phyloP scores from a whole-genome alignment of 108 stramenopile species.

The Nitzschia putrida region DNA sequence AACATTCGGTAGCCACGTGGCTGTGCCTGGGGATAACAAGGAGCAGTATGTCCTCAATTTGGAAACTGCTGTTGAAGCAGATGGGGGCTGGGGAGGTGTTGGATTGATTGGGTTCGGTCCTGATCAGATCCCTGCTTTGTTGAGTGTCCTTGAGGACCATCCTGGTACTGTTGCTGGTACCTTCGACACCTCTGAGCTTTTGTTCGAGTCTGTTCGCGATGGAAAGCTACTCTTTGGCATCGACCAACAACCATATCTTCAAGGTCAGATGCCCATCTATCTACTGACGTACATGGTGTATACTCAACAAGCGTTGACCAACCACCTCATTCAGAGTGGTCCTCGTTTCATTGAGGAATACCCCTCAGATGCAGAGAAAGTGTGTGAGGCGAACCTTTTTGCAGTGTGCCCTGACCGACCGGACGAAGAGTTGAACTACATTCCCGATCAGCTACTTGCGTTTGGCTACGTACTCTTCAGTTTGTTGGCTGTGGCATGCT shows the following conservation, averaged over 20 bases:
- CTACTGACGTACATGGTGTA: conserved; percentile 3
- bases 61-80: conserved; percentile 23
- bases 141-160: conserved; percentile 4
- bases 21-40: conserved; percentile 28
- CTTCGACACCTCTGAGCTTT: conserved; percentile 22
- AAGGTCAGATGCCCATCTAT: conserved; percentile 29
- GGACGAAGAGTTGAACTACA: too few relatives aligned
- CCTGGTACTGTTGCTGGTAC: conserved; percentile 15
- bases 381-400: too few relatives aligned
- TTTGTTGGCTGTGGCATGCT: too few relatives aligned
- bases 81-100: conserved; percentile 26
- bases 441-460: too few relatives aligned
- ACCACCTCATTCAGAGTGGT: too few relatives aligned
- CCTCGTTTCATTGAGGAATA: too few relatives aligned
- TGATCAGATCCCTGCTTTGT: not conserved
- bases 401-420: too few relatives aligned
- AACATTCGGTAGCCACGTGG: conserved; percentile 3
- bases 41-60: conserved; percentile 15
- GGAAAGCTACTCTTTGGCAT: conserved; percentile 35
- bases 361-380: too few relatives aligned
- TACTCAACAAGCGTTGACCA: conserved; percentile 3
- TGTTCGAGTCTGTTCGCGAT: conserved; percentile 20
- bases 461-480: too few relatives aligned
- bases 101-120: conserved; percentile 26
- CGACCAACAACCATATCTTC: conserved; percentile 37